Evolutionary conservation across 2,329 filamentous ascomycete species (phyloP).

Genomic region (Paracorniculantispora psalliotae): DNA sequence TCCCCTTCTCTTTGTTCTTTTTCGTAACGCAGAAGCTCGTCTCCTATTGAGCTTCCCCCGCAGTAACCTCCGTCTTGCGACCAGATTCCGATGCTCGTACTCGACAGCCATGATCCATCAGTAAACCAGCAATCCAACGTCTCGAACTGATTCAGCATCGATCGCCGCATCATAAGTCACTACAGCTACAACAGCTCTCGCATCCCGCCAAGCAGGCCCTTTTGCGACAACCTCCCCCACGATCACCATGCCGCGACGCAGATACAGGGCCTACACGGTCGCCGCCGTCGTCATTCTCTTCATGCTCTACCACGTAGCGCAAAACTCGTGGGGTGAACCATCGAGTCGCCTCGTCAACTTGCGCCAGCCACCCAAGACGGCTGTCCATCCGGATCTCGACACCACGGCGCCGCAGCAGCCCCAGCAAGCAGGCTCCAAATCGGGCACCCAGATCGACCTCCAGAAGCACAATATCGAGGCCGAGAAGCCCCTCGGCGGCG

Average conservation of each 20-base stretch:
- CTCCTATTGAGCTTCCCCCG: neutral
- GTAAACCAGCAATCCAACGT: neutral
- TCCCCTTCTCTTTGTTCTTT: neutral
- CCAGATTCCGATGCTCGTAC: neutral
- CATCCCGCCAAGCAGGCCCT: neutral
- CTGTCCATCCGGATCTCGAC: constrained; percentile 6
- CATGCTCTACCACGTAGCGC: constrained; percentile 45
- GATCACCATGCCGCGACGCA: constrained; percentile 51
- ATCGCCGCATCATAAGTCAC: neutral
- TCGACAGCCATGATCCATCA: neutral
- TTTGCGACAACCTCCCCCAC: neutral
- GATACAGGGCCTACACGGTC: constrained; percentile 57
- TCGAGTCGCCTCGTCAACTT: neutral
- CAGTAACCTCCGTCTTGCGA: neutral
- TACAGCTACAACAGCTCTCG: neutral
- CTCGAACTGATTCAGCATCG: neutral
- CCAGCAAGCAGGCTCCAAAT: neutral
- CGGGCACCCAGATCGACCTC: neutral
- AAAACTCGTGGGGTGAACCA: constrained; percentile 34
- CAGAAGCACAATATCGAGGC: constrained; percentile 2
- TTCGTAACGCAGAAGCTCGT: neutral
- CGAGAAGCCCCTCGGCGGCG: constrained; percentile 1
- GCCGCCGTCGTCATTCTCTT: constrained; percentile 51
- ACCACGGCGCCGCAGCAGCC: neutral
- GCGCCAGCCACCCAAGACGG: neutral